These are phyloP conservation scores for Hymenoscyphus scutula DNA, from an alignment of 2,329 filamentous ascomycete genomes.

Conservation along the genomic window DNA sequence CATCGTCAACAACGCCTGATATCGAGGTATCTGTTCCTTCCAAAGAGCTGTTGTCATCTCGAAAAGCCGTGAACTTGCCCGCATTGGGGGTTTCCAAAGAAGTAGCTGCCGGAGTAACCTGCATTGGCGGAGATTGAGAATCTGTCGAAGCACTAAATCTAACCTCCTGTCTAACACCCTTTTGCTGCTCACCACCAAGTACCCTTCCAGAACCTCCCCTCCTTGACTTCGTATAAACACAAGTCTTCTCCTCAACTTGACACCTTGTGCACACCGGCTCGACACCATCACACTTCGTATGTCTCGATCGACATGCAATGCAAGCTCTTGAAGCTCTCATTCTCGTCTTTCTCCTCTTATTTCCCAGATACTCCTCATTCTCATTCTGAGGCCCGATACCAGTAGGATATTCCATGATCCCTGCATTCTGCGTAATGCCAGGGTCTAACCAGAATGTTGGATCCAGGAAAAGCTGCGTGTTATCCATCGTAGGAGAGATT, in stretches of 20 bases:
- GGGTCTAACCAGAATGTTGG: slow-evolving; percentile 8
- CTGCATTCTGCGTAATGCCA: background rate
- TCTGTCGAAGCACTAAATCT: background rate
- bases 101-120: background rate
- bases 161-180: background rate
- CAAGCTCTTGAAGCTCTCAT: slow-evolving; percentile 44
- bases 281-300: slow-evolving; percentile 52
- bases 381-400: background rate
- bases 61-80: background rate
- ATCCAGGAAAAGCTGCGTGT: background rate
- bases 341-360: slow-evolving; percentile 16
- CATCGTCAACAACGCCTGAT: background rate
- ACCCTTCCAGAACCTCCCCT: slow-evolving; percentile 39
- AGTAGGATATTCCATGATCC: slow-evolving; percentile 7
- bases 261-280: slow-evolving; percentile 48
- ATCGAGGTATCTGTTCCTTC: background rate
- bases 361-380: background rate
- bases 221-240: slow-evolving; percentile 51
- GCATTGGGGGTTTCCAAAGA: background rate
- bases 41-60: background rate
- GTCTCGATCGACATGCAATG: slow-evolving; percentile 49
- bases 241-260: slow-evolving; percentile 42
- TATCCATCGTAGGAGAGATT: background rate
- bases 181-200: background rate
- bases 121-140: background rate